Percentiles rank a stretch among this genome's conserved stretches.
These are phyloP conservation scores for Vanrija humicola DNA, from an alignment of 1,284 basidiomycete species.

Conservation along the genomic window DNA sequence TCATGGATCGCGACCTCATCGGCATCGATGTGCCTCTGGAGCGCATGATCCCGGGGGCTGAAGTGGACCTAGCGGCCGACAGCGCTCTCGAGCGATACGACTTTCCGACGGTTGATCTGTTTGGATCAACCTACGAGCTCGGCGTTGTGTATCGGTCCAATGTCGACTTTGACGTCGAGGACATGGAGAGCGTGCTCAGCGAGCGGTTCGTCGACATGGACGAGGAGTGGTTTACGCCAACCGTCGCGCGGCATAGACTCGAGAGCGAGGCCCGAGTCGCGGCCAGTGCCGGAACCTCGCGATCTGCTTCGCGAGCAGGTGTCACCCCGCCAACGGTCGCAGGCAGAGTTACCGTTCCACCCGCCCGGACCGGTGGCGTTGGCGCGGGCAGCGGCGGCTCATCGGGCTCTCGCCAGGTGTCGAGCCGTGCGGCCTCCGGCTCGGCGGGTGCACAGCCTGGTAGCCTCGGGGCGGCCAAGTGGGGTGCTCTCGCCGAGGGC, in stretches of 20 bases:
- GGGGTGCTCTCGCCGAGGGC: slow-evolving; percentile 38
- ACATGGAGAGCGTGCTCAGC: slow-evolving; percentile 44
- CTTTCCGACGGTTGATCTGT: slow-evolving; percentile 36
- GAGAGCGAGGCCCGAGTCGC: slow-evolving; percentile 18
- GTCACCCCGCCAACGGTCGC: not conserved
- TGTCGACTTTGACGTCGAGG: slow-evolving; percentile 43
- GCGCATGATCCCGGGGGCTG: slow-evolving; percentile 18
- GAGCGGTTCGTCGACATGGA: slow-evolving; percentile 47
- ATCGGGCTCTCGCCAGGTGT: not conserved
- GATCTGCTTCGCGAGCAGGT: not conserved
- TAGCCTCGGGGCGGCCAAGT: slow-evolving; percentile 27
- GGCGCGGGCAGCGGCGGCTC: not conserved
- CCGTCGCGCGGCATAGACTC: slow-evolving; percentile 34
- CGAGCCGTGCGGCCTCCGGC: not conserved
- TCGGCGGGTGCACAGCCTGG: slow-evolving; percentile 2
- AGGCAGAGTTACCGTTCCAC: too few relatives aligned
- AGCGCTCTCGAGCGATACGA: slow-evolving; percentile 21
- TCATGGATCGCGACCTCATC: slow-evolving; percentile 44
- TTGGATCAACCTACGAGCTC: slow-evolving; percentile 37
- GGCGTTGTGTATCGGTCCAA: slow-evolving; percentile 36
- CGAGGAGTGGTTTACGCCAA: slow-evolving; percentile 49
- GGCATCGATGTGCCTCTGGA: slow-evolving; percentile 36
- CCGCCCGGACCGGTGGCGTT: too few relatives aligned
- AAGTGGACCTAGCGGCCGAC: slow-evolving; percentile 3
- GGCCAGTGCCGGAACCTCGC: slow-evolving; percentile 1